phyloP scores from a whole-genome alignment of 805 yeast genomes.

The Vanderwaltozyma verrucispora region DNA sequence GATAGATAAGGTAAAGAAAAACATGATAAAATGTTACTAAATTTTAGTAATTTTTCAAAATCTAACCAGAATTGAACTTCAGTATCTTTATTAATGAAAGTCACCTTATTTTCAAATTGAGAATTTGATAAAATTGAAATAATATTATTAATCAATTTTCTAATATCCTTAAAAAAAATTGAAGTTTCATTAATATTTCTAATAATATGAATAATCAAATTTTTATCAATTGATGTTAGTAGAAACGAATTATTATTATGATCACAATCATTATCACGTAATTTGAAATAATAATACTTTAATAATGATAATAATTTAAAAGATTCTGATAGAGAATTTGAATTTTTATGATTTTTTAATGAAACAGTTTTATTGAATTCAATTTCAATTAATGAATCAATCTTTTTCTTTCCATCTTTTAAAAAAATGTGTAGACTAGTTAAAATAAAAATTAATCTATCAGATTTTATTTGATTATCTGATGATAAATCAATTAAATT shows the following conservation, averaged over 20 bases:
- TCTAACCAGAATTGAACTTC: constrained; percentile 5
- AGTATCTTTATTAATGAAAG: background rate
- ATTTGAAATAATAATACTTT: constrained; percentile 7
- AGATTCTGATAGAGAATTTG: constrained; percentile 11
- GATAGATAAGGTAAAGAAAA: constrained; percentile 11
- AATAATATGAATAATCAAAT: constrained; percentile 15
- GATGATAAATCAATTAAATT: background rate
- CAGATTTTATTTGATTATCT: background rate
- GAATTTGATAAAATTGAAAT: background rate
- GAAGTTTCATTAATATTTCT: constrained; percentile 11
- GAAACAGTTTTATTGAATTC: background rate
- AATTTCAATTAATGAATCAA: constrained; percentile 9
- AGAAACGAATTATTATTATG: too few species aligned
- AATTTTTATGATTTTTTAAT: background rate
- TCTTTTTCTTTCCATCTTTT: constrained; percentile 6
- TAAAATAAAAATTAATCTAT: background rate
- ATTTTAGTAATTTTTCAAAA: constrained; percentile 10
- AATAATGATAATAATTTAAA: constrained; percentile 21
- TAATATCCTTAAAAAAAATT: constrained; percentile 7
- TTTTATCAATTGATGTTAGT: constrained; percentile 3
- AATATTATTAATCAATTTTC: background rate
- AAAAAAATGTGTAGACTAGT: constrained; percentile 4
- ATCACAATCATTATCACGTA: constrained; percentile 3
- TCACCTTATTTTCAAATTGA: background rate
- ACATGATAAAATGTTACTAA: constrained; percentile 12